phyloP scores from a whole-genome alignment of 176 grass and related monocot genomes.

The Puccinellia tenuiflora region DNA sequence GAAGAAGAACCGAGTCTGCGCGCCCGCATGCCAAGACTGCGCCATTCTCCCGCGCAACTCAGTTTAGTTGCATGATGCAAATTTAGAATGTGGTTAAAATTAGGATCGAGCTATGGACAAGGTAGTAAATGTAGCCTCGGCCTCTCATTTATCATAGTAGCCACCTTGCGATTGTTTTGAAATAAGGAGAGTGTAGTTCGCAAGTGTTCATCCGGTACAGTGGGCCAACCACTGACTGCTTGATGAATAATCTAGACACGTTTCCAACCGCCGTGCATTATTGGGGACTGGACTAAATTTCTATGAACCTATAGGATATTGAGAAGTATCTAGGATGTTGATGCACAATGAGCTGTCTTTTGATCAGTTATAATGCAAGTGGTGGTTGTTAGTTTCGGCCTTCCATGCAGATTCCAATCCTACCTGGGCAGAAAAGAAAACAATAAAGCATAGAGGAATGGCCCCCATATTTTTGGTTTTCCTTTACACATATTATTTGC shows the following conservation, averaged over 20 bases:
- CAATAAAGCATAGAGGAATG: constrained; percentile 3
- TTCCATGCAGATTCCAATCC: constrained; percentile 13
- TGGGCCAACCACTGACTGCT: constrained; percentile 6
- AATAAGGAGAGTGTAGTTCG: background rate
- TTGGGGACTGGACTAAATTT: constrained; percentile 1
- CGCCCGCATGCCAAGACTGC: background rate
- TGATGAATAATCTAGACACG: background rate
- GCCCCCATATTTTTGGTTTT: constrained; percentile 4
- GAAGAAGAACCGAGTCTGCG: background rate
- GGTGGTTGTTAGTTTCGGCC: constrained; percentile 14
- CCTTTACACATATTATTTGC: background rate
- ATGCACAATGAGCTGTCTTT: constrained; percentile 33
- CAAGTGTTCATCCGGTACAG: constrained; percentile 8
- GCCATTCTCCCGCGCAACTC: background rate
- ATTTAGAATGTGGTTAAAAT: background rate
- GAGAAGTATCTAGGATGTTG: background rate
- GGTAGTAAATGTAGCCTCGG: background rate
- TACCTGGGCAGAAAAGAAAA: constrained; percentile 5
- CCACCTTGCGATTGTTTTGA: background rate
- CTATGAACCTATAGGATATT: constrained; percentile 22
- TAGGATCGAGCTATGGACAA: background rate
- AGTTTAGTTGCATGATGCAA: background rate
- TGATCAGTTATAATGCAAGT: constrained; percentile 19
- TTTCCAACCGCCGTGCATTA: background rate
- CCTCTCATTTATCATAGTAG: background rate